Conservation (phyloP, 345 rosid genomes). For the Aegle marmelos region DNA sequence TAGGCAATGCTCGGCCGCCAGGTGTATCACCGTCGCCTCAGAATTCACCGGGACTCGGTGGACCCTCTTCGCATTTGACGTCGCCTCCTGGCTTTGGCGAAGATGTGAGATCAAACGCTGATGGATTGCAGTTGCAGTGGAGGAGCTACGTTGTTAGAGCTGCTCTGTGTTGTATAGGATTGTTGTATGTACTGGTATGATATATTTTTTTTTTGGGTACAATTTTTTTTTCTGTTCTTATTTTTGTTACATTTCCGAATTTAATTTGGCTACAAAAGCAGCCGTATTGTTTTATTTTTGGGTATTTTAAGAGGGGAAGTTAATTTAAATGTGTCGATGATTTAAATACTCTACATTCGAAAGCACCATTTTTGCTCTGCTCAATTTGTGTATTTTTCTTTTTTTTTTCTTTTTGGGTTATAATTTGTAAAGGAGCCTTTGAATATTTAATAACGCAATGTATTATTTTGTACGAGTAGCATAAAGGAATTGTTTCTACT, state of each 20-base stretch:
- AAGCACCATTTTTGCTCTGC: neutral
- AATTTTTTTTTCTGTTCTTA: neutral
- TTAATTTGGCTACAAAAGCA: conserved; percentile 40
- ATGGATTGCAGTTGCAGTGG: neutral
- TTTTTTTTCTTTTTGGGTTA: neutral
- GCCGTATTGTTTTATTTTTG: conserved; percentile 10
- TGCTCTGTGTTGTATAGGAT: conserved; percentile 53
- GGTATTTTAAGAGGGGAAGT: conserved; percentile 7
- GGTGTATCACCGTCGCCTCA: conserved; percentile 45
- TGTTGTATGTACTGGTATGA: conserved; percentile 59
- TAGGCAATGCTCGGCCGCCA: conserved; percentile 43
- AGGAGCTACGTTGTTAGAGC: conserved; percentile 20
- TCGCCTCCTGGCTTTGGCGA: conserved; percentile 51
- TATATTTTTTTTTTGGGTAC: neutral
- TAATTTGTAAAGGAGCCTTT: neutral
- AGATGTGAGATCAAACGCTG: conserved; percentile 32
- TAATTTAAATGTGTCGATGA: conserved; percentile 19
- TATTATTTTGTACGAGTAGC: neutral
- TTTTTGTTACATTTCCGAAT: conserved; percentile 27
- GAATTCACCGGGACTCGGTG: conserved; percentile 32
- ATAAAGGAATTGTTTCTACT: neutral
- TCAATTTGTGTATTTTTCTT: neutral
- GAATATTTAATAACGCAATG: neutral
- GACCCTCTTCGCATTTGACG: conserved; percentile 35
- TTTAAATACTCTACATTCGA: conserved; percentile 19